Percentiles rank a stretch among this genome's conserved stretches.
These are phyloP conservation scores for Sporobolomyces phaffii DNA, from an alignment of 768 basidiomycete species.

Conservation along the genomic window DNA sequence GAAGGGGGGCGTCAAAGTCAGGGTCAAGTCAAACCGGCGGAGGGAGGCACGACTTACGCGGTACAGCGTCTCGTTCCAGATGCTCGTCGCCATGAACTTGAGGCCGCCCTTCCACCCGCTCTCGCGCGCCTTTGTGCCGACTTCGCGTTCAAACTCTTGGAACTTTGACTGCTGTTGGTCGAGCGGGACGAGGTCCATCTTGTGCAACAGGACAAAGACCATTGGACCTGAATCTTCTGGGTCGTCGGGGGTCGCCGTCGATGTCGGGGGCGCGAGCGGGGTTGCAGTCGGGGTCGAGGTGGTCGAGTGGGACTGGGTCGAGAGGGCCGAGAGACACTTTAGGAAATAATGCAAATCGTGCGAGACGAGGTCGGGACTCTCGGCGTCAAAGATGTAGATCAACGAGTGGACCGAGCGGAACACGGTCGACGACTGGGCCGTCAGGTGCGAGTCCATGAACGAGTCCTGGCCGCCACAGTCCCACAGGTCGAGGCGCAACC, in stretches of 20 bases:
- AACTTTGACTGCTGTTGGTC: conserved; percentile 46
- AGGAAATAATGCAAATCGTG: conserved; percentile 88
- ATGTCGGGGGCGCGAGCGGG: not conserved
- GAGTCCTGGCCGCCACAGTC: conserved; percentile 96
- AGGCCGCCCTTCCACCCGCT: conserved; percentile 53
- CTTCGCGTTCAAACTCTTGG: conserved; percentile 36
- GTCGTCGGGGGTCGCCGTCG: no score
- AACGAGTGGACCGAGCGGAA: conserved; percentile 95
- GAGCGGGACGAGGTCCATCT: conserved; percentile 79
- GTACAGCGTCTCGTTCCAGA: conserved; percentile 95
- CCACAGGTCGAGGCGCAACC: conserved; percentile 93
- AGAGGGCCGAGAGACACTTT: conserved; percentile 77
- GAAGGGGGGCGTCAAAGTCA: not conserved
- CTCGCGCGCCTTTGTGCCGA: conserved; percentile 52
- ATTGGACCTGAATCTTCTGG: conserved; percentile 54
- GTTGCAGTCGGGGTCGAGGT: not conserved
- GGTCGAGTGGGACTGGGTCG: conserved; percentile 47
- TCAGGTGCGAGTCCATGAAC: conserved; percentile 95
- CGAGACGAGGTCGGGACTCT: conserved; percentile 65
- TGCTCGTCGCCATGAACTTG: conserved; percentile 72
- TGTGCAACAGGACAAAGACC: conserved; percentile 87
- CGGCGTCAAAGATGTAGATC: conserved; percentile 98
- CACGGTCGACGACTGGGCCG: conserved; percentile 82
- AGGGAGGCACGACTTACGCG: conserved; percentile 2
- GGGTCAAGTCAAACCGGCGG: not conserved